phyloP scores from a whole-genome alignment of 306 rosid genomes.

The Macrotyloma uniflorum region DNA sequence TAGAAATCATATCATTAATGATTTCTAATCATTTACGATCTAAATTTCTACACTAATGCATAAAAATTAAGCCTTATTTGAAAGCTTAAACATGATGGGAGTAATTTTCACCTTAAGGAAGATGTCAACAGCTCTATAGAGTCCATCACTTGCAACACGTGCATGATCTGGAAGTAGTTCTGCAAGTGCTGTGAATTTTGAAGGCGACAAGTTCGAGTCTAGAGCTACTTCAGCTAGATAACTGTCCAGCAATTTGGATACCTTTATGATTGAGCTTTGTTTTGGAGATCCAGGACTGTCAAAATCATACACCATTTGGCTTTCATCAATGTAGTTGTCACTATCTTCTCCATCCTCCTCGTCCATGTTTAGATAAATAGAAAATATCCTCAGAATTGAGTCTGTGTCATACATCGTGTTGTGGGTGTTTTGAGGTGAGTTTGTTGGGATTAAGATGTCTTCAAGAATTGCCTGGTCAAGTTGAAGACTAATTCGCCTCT shows the following conservation, averaged over 20 bases:
- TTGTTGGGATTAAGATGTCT: conserved; percentile 85
- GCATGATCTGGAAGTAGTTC: conserved; percentile 98
- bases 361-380: conserved; percentile 81
- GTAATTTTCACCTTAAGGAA: conserved; percentile 79
- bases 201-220: conserved; percentile 73
- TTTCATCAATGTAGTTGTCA: conserved; percentile 65
- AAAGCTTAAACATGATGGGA: background rate
- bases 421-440: conserved; percentile 62
- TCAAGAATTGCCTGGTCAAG: conserved; percentile 98
- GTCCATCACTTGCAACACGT: conserved; percentile 79
- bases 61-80: background rate
- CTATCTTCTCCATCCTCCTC: conserved; percentile 80
- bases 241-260: conserved; percentile 82
- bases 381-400: conserved; percentile 79
- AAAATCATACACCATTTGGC: conserved; percentile 80
- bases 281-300: conserved; percentile 97
- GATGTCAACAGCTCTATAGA: conserved; percentile 89
- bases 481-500: conserved; percentile 87
- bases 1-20: background rate
- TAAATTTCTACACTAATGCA: background rate
- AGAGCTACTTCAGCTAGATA: conserved; percentile 90
- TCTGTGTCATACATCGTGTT: conserved; percentile 78
- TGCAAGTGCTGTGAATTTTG: conserved; percentile 81
- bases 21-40: background rate
- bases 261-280: conserved; percentile 91